phyloP scores from a whole-genome alignment of 2,329 filamentous ascomycete species.

The Aspergillus amoenus region DNA sequence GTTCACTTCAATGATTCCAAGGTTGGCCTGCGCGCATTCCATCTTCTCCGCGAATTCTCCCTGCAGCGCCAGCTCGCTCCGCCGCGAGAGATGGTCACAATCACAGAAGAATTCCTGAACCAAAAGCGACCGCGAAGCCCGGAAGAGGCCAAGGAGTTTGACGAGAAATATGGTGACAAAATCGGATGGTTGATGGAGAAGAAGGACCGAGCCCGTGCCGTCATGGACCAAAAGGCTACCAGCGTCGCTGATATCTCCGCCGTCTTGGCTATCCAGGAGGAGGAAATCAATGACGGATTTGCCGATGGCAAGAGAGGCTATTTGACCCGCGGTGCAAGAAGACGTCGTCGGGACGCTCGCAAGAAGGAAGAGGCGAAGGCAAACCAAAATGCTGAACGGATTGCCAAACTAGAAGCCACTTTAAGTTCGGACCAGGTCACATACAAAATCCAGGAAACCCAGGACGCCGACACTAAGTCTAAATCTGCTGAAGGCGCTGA shows the following conservation, averaged over 20 bases:
- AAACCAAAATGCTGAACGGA: constrained; percentile 23
- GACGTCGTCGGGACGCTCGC: constrained; percentile 31
- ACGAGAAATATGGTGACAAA: constrained; percentile 41
- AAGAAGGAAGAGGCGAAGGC: constrained; percentile 25
- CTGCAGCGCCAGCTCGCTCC: constrained; percentile 58
- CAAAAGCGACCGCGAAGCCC: constrained; percentile 40
- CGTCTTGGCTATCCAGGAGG: constrained; percentile 52
- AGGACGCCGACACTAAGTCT: constrained; percentile 18
- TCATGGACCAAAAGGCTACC: constrained; percentile 67
- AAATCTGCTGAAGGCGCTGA: not conserved
- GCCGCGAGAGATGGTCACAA: constrained; percentile 43
- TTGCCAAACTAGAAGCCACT: constrained; percentile 19
- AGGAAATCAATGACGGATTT: constrained; percentile 32
- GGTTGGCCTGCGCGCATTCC: constrained; percentile 56
- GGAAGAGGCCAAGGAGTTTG: constrained; percentile 41
- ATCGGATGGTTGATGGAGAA: constrained; percentile 47
- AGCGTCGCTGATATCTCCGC: constrained; percentile 60
- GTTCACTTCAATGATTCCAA: constrained; percentile 54
- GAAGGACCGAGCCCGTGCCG: constrained; percentile 49
- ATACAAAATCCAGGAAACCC: constrained; percentile 31
- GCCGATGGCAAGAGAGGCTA: constrained; percentile 33
- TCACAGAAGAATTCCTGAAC: constrained; percentile 44
- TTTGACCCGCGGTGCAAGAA: constrained; percentile 29
- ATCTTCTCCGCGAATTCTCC: constrained; percentile 60
- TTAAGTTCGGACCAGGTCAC: constrained; percentile 20